Conservation (phyloP, 352 stramenopile species). For the Globisporangium paroecandrum region DNA sequence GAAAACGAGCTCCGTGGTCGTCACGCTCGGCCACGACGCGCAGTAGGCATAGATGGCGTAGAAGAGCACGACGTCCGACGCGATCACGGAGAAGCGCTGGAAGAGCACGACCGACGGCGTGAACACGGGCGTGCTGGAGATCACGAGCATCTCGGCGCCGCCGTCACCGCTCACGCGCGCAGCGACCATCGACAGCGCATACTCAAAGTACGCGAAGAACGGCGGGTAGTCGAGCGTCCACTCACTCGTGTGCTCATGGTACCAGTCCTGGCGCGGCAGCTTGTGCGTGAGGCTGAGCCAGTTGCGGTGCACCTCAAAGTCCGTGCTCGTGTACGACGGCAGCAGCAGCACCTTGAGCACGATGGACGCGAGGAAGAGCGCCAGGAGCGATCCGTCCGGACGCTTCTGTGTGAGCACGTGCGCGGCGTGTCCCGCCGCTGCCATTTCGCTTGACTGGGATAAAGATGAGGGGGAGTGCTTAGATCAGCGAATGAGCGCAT, state of each 20-base stretch:
- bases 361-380: constrained; percentile 50
- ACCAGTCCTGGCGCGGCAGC: constrained; percentile 90
- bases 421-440: background rate
- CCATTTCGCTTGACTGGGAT: background rate
- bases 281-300: constrained; percentile 96
- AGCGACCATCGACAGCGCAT: constrained; percentile 68
- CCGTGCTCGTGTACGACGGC: constrained; percentile 93
- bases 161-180: constrained; percentile 36
- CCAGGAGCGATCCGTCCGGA: constrained; percentile 40
- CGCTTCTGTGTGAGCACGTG: constrained; percentile 18
- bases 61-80: constrained; percentile 89
- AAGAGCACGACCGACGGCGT: constrained; percentile 79
- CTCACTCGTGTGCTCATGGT: constrained; percentile 93
- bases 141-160: constrained; percentile 59
- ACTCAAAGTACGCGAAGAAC: constrained; percentile 97
- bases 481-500: constrained; percentile 8
- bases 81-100: constrained; percentile 91
- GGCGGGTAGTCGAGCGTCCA: constrained; percentile 99
- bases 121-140: constrained; percentile 61
- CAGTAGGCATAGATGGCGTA: constrained; percentile 74
- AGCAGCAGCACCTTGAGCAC: constrained; percentile 88
- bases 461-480: constrained; percentile 3
- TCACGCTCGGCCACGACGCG: constrained; percentile 80
- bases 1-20: constrained; percentile 60
- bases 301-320: constrained; percentile 99